A percentile compares a stretch with the other conserved stretches of the same genome.
Evolutionary conservation across 2,329 filamentous ascomycete species (phyloP).

Genomic region (Colletotrichum sp.): DNA sequence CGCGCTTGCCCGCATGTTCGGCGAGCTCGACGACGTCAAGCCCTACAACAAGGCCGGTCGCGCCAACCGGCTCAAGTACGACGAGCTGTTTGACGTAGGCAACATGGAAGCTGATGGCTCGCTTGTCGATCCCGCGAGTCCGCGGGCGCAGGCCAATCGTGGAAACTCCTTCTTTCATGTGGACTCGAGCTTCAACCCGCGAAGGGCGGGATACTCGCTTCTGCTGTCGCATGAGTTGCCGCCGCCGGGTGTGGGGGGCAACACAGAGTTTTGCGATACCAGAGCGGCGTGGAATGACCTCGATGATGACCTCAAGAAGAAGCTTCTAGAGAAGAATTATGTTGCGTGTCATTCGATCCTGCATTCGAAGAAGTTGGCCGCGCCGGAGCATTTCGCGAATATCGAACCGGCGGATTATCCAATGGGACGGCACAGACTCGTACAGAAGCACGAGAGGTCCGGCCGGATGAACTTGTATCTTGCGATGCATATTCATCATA

Average conservation of each 20-base stretch:
- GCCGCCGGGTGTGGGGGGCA: conserved; percentile 49
- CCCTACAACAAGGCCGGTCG: conserved; percentile 52
- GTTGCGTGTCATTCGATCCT: conserved; percentile 55
- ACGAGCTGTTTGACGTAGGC: conserved; percentile 62
- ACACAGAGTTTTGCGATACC: conserved; percentile 58
- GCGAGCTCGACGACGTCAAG: conserved; percentile 51
- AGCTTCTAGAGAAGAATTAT: conserved; percentile 42
- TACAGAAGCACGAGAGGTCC: background rate
- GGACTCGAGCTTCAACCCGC: conserved; percentile 60
- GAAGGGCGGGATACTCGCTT: conserved; percentile 55
- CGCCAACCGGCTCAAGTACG: conserved; percentile 49
- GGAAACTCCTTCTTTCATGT: conserved; percentile 59
- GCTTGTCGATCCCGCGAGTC: conserved; percentile 33
- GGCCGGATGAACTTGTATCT: background rate
- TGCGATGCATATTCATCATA: background rate
- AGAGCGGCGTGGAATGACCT: conserved; percentile 54
- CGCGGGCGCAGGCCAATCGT: background rate
- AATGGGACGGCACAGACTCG: background rate
- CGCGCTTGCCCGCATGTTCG: conserved; percentile 52
- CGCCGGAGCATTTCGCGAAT: conserved; percentile 51
- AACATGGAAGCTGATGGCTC: conserved; percentile 56
- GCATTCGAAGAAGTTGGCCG: conserved; percentile 56
- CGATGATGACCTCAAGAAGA: conserved; percentile 31
- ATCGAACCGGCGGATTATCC: conserved; percentile 43
- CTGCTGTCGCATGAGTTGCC: conserved; percentile 55